Conservation (phyloP, 176 grass and related monocot species). For the Stipa capillata region DNA sequence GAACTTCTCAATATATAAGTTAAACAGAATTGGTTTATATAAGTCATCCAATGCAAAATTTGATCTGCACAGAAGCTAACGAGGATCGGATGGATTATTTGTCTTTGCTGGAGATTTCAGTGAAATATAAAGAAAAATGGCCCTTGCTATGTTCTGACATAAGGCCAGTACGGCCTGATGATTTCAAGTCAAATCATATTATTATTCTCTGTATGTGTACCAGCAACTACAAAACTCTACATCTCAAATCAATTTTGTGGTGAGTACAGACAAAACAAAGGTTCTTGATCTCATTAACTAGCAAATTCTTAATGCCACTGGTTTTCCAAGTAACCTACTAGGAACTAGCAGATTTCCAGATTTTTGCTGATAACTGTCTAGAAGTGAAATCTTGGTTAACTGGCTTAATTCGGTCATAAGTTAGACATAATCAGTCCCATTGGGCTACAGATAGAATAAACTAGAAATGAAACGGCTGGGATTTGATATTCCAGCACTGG, state of each 20-base stretch:
- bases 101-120: neutral
- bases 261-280: neutral
- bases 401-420: neutral
- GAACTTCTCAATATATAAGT: neutral
- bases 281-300: neutral
- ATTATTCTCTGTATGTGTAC: neutral
- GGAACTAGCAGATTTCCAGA: neutral
- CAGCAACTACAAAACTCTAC: neutral
- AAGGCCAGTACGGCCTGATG: neutral
- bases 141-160: neutral
- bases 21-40: neutral
- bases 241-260: neutral
- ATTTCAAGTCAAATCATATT: neutral
- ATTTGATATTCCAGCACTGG: neutral
- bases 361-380: neutral
- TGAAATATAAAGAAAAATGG: neutral
- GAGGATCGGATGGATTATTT: neutral
- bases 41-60: neutral
- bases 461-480: neutral
- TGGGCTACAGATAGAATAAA: neutral
- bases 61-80: neutral
- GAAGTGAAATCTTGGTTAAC: neutral
- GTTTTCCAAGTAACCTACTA: neutral
- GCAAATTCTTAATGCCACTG: neutral
- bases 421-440: neutral